Base-by-base conservation (phyloP, 2,329 filamentous ascomycete species). In the Fonsecaea pugnacius region DNA sequence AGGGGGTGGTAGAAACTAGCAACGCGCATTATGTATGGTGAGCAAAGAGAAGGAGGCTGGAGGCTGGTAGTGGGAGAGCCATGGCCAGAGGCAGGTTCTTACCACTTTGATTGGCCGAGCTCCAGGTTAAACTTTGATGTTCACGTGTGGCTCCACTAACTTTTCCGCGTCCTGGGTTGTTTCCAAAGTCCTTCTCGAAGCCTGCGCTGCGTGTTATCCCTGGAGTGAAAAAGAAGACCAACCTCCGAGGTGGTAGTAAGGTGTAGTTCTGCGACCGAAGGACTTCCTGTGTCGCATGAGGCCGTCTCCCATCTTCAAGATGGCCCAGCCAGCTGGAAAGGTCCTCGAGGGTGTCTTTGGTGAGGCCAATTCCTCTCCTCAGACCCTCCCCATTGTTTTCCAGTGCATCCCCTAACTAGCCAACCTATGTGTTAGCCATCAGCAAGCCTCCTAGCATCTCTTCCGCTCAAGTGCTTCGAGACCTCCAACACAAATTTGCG, bases 381-480 rank as follows among this genome's bases (percentile, higher is more conserved):
- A 67, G 66, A 65, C 55, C 30, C 36, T 64, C 8, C 56, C 30
- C 36, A 9, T 38, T 16, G 16, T 21, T 50, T 36, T 27, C 32
- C 30, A 32, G 46, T 52, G 36, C 33, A 38, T 64, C 16, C 46
- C 59, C 56, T 62, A 55, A 58, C 65, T 51, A 43, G 60, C 58
- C 21, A 21, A 40, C 46, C 30, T 35, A 18, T 50, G 18, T 30
- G 27, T 38, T 71, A 96, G 94, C 91, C 76, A 90, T 99, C 78
- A 92, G 96, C 80, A 99, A 99, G 79, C 95, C 95, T 32, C 83
- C 88, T 73, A 90, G 89, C 72, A 86, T 94, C 73, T 92, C 90
- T 75, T 98, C 94, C 36, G 93, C 93, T 57, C 91, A 96, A 77
- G 90, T 96, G 40, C 87, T 99, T 70, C 92, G 94, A 75, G 89